Evolutionary conservation across 345 rosid species (phyloP).

Genomic region (Rhodomyrtus tomentosa): DNA sequence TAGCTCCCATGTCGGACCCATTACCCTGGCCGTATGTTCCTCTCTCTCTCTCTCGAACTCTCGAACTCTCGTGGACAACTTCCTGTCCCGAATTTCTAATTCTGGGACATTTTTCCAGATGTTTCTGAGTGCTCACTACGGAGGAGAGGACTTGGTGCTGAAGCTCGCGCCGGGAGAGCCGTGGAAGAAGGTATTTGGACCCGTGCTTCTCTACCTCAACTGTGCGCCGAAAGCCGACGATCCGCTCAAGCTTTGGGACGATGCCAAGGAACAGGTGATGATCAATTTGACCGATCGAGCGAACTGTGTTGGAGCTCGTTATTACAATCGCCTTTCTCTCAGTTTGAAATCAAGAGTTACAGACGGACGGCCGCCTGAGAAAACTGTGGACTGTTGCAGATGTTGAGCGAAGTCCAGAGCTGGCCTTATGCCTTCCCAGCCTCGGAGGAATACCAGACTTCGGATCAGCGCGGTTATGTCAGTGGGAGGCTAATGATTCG

Average conservation of each 20-base stretch:
- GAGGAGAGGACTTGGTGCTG: conserved; percentile 67
- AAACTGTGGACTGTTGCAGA: conserved; percentile 22
- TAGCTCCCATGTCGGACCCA: conserved; percentile 54
- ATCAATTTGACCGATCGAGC: background rate
- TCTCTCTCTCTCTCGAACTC: too few relatives aligned
- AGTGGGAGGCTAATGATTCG: conserved; percentile 45
- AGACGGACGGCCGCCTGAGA: background rate
- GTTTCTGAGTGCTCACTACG: conserved; percentile 84
- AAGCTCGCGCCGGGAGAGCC: conserved; percentile 52
- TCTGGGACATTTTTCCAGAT: conserved; percentile 23
- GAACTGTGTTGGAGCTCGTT: background rate
- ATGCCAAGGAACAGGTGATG: conserved; percentile 65
- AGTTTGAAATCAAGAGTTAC: background rate
- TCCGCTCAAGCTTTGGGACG: conserved; percentile 54
- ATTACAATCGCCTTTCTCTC: background rate
- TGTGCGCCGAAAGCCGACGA: conserved; percentile 16
- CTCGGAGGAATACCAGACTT: conserved; percentile 45
- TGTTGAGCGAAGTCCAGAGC: conserved; percentile 40
- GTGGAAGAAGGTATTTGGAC: conserved; percentile 95
- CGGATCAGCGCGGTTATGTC: conserved; percentile 46
- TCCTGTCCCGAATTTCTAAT: background rate
- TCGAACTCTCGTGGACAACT: background rate
- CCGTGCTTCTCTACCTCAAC: conserved; percentile 64
- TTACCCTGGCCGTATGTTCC: conserved; percentile 34
- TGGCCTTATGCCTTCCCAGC: conserved; percentile 83